These are phyloP conservation scores for Clathrospora elynae DNA, from an alignment of 2,329 filamentous ascomycete species.

Conservation along the genomic window DNA sequence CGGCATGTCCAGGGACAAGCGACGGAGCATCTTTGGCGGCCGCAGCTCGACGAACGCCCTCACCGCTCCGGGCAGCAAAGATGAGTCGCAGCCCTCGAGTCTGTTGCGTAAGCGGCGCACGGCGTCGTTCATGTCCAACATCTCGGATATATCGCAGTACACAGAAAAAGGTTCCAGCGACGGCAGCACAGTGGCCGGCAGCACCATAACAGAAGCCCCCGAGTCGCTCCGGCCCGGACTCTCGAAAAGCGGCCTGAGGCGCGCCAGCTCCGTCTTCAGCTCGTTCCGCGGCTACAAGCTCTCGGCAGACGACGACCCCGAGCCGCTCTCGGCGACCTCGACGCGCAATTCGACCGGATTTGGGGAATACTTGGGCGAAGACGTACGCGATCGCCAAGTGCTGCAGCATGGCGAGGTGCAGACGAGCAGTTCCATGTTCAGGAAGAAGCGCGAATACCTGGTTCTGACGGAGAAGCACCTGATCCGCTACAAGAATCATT, in stretches of 20 bases:
- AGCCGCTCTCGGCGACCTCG: conserved; percentile 55
- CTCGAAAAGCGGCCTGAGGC: conserved; percentile 33
- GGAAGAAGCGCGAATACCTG: conserved; percentile 74
- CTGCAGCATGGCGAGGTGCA: conserved; percentile 72
- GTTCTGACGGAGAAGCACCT: conserved; percentile 72
- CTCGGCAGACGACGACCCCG: conserved; percentile 57
- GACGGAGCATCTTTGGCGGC: conserved; percentile 47
- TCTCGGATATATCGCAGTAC: conserved; percentile 36
- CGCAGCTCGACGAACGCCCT: conserved; percentile 41
- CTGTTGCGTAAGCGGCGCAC: conserved; percentile 48
- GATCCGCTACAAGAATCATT: conserved; percentile 70
- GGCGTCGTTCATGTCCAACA: conserved; percentile 43
- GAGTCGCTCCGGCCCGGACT: conserved; percentile 21
- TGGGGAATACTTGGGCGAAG: conserved; percentile 49
- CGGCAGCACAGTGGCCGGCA: conserved; percentile 12
- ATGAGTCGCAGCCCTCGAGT: conserved; percentile 44
- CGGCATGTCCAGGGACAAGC: conserved; percentile 46
- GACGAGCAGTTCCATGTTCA: conserved; percentile 70
- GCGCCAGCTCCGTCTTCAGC: conserved; percentile 60
- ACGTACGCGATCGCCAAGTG: conserved; percentile 51
- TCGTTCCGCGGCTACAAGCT: conserved; percentile 61
- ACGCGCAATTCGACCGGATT: conserved; percentile 53
- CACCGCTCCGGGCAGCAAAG: conserved; percentile 33
- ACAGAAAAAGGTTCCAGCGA: conserved; percentile 27
- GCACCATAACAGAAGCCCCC: conserved; percentile 16